Conservation (phyloP, 495 filamentous ascomycete genomes). For the Penicillium parvum region DNA sequence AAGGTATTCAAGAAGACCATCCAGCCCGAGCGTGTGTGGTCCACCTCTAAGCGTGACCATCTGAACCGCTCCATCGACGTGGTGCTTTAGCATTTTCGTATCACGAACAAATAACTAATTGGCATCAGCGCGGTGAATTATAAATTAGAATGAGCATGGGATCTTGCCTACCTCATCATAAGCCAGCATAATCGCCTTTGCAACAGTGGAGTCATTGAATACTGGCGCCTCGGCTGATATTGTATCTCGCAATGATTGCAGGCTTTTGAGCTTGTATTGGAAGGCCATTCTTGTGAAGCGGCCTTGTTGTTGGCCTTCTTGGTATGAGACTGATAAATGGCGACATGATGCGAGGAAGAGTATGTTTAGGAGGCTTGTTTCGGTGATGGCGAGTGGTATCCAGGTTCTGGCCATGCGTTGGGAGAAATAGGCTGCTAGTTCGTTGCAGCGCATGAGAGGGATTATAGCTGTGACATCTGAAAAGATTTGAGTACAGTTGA, state of each 20-base stretch:
- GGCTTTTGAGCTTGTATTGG: conserved; percentile 7
- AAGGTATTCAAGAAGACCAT: conserved; percentile 17
- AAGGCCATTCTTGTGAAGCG: conserved; percentile 3
- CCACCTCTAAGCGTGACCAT: conserved; percentile 21
- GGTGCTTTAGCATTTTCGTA: conserved; percentile 14
- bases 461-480: conserved; percentile 11
- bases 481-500: background rate
- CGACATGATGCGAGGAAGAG: conserved; percentile 12
- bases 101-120: conserved; percentile 14
- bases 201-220: conserved; percentile 17
- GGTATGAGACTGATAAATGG: background rate
- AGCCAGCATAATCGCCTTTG: conserved; percentile 22
- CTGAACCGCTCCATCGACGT: conserved; percentile 16
- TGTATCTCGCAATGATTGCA: conserved; percentile 3
- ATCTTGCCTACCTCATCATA: conserved; percentile 21
- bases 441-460: conserved; percentile 19
- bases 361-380: conserved; percentile 8
- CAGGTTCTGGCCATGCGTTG: conserved; percentile 8
- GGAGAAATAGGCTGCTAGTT: conserved; percentile 3
- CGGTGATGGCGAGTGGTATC: conserved; percentile 7
- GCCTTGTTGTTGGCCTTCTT: background rate
- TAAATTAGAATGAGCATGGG: background rate
- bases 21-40: conserved; percentile 12
- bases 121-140: background rate
- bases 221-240: conserved; percentile 10